A percentile compares a stretch with the other conserved stretches of the same genome.
These are phyloP conservation scores for Alternaria conjuncta DNA, from an alignment of 2,329 filamentous ascomycete genomes.

Conservation along the genomic window DNA sequence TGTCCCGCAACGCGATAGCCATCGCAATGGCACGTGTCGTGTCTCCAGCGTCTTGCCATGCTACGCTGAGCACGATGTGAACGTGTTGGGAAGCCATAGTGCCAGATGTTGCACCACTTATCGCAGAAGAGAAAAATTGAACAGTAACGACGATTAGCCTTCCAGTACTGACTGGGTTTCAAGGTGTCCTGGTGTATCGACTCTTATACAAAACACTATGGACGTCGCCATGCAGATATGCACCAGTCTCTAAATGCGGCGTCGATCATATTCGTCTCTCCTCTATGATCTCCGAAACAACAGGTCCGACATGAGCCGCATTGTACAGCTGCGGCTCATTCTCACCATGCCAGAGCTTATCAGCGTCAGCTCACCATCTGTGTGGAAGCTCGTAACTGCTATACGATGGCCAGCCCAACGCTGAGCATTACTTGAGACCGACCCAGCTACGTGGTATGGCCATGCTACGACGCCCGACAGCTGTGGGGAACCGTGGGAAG, in stretches of 20 bases:
- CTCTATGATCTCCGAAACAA: slow-evolving; percentile 11
- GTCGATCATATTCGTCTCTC: slow-evolving; percentile 8
- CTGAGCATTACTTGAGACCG: background rate
- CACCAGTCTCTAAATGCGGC: background rate
- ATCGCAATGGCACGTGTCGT: slow-evolving; percentile 42
- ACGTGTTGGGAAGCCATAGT: slow-evolving; percentile 23
- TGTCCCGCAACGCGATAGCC: slow-evolving; percentile 36
- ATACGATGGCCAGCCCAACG: background rate
- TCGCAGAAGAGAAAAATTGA: background rate
- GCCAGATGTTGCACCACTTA: background rate
- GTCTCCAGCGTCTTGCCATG: slow-evolving; percentile 44
- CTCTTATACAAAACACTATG: slow-evolving; percentile 2
- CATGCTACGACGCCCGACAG: background rate
- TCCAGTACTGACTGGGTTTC: background rate
- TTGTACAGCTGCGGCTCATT: background rate
- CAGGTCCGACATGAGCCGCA: background rate
- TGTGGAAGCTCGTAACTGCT: background rate
- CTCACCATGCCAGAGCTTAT: background rate
- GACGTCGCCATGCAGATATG: background rate
- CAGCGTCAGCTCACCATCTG: background rate
- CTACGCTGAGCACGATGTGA: slow-evolving; percentile 40
- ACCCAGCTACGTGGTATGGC: background rate
- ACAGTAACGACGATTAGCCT: background rate
- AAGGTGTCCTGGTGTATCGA: background rate
- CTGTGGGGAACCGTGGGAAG: slow-evolving; percentile 18